Conservation (phyloP, 129 eudicot species). For the Centella asiatica region DNA sequence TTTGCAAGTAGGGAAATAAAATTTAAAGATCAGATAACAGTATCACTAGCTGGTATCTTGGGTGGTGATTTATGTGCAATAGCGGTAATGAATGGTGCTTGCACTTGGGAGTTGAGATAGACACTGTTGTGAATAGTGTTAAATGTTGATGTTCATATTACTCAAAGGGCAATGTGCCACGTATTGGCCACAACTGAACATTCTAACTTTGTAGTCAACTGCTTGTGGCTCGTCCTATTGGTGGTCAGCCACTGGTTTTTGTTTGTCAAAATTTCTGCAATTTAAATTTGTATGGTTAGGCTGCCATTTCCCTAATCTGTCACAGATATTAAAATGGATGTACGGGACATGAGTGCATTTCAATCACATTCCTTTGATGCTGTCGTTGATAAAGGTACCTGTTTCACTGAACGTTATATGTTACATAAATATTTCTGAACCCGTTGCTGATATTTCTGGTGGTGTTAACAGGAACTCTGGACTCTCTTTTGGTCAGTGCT, state of each 20-base stretch:
- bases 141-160: background rate
- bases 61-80: too few relatives aligned
- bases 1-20: background rate
- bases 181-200: background rate
- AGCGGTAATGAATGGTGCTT: too few relatives aligned
- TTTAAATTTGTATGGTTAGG: background rate
- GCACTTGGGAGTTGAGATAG: too few relatives aligned
- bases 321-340: conserved; percentile 82
- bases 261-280: background rate
- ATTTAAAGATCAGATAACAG: background rate
- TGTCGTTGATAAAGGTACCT: conserved; percentile 75
- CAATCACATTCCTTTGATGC: conserved; percentile 60
- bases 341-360: conserved; percentile 80
- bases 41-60: background rate
- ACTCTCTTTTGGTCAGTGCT: conserved; percentile 82
- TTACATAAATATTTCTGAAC: conserved; percentile 1
- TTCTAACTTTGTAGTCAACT: background rate
- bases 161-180: background rate
- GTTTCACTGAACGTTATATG: background rate
- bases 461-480: conserved; percentile 69
- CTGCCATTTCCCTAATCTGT: conserved; percentile 13
- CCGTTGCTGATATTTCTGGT: conserved; percentile 24
- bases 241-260: background rate
- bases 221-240: background rate
- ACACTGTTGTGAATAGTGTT: background rate